Percentiles rank a stretch among this genome's conserved stretches.
These are phyloP conservation scores for Wickerhamomyces kurtzmanii DNA, from an alignment of 805 yeast species.

Conservation along the genomic window DNA sequence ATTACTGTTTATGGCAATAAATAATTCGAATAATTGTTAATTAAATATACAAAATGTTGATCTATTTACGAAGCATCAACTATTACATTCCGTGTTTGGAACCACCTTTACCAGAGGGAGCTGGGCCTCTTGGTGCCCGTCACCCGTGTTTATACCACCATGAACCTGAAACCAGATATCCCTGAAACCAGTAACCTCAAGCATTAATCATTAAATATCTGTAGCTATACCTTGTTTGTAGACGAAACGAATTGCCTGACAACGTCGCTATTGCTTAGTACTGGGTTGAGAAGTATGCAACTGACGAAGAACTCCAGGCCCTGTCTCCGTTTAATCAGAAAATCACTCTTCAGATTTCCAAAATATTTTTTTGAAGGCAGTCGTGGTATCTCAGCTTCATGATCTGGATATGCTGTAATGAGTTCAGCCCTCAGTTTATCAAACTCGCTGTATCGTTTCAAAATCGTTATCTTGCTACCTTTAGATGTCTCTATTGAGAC, in stretches of 20 bases:
- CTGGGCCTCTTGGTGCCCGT: too few species aligned
- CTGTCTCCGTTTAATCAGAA: conserved; percentile 25
- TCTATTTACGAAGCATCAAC: too few species aligned
- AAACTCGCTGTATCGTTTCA: conserved; percentile 60
- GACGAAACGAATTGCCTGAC: conserved; percentile 23
- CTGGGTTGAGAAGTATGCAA: conserved; percentile 34
- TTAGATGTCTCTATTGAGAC: conserved; percentile 23
- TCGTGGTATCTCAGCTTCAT: conserved; percentile 27
- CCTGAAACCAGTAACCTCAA: too few species aligned
- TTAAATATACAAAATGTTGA: too few species aligned
- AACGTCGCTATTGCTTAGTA: conserved; percentile 18
- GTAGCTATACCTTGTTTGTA: too few species aligned
- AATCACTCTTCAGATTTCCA: conserved; percentile 15
- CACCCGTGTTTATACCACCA: too few species aligned
- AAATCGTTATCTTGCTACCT: conserved; percentile 27
- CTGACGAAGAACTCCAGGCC: conserved; percentile 35
- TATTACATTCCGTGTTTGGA: too few species aligned
- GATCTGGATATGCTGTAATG: conserved; percentile 23
- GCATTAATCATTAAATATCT: too few species aligned
- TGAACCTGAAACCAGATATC: too few species aligned
- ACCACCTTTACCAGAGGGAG: too few species aligned
- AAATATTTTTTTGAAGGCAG: conserved; percentile 33
- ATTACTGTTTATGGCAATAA: too few species aligned
- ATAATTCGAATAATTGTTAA: too few species aligned
- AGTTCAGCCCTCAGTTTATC: conserved; percentile 32